Base-by-base conservation (phyloP, 116 monocot genomes). In the Trichopus zeylanicus region DNA sequence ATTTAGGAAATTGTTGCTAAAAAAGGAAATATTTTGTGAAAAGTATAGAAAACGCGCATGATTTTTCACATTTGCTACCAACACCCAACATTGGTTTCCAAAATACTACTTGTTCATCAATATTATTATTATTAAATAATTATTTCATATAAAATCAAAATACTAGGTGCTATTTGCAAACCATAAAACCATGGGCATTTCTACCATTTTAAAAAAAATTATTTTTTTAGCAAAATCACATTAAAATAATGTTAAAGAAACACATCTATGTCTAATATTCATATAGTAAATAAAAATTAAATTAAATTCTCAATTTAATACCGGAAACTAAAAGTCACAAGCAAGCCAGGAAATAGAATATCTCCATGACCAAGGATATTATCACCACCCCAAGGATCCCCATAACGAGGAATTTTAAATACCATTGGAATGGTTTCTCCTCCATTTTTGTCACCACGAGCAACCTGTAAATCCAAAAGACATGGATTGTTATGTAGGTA, bases 331-430 rank as follows among this genome's bases (percentile, higher is more conserved):
- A 94, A 94, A 27, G 77, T 75, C 55, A 94, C 78, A 74, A 94
- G 86, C 52, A 94, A 68, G 26, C 94, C 94, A 35, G 94, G 94
- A 33, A 94, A 83, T 60, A 94, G 80, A 53, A 94, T 86, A 69
- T 94, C 94, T 18, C 94, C 94, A 76, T 89, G 89, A 33, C 94
- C 94, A 58, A 94, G 86, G 83, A 94, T 94, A 83, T 94, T 86
- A 72, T 83, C 83, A 26, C 89, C 94, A 61, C 80, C 78, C 89
- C 89, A 94, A 52, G 94, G 73, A 71, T 94, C 89, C 48, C 80
- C 80, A 62, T 81, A 71, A 30, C 81, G 78, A 62, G 94, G 94
- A 35, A 89, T 78, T 69, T 65, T 89, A 48, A 94, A 59, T 69
- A 94, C 75, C 94, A 94, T 94, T 1, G 94, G 94, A 73, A 94